Base-by-base conservation (phyloP, 306 rosid genomes). In the Cucurbita ficifolia region DNA sequence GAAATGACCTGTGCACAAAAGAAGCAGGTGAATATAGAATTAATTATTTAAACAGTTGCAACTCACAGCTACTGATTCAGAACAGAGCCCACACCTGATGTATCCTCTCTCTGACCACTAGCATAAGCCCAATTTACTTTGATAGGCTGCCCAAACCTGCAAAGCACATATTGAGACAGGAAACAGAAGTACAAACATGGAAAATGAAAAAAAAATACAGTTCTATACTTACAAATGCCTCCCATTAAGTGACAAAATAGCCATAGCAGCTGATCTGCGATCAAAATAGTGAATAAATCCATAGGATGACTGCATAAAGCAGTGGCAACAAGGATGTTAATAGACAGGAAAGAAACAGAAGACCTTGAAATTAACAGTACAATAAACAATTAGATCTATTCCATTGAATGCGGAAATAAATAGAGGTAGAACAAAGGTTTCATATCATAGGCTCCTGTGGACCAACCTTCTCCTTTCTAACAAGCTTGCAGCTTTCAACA, bases 121-220 rank as follows among this genome's bases (percentile, higher is more conserved):
- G 97, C 96, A 80, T 94, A 94, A 54, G 98, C 98, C 98, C 96
- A 94, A 82, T 94, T 94, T 72, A 94, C 98, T 83, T 94, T 94
- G 82, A 94, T 94, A 73, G 97, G 96, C 85, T 94, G 99, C 77
- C 99, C 97, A 85, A 94, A 91, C 83, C 99, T 94, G 84, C 56
- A 78, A 83, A 75, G 12, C 74, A 74, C 61, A 73, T 54, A 61
- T 80, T 54, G 61, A 40, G 77, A 53, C 24, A 59, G 79, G 65
- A n/a, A 68, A 74, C 24, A 50, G 40, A 72, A 51, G 38, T 49
- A 13, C 70, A 63, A 69, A 21, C 19, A 29, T 29, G 43, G 58
- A 9, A 50, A 21, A 45, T 71, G 8, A 38, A 2, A 13, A 45
- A 38, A 2, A 13, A 45, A n/a, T 59, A 73, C 33, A 67, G 40